Evolutionary conservation across 768 basidiomycete species (phyloP).

Genomic region (Tylopilus sp.): DNA sequence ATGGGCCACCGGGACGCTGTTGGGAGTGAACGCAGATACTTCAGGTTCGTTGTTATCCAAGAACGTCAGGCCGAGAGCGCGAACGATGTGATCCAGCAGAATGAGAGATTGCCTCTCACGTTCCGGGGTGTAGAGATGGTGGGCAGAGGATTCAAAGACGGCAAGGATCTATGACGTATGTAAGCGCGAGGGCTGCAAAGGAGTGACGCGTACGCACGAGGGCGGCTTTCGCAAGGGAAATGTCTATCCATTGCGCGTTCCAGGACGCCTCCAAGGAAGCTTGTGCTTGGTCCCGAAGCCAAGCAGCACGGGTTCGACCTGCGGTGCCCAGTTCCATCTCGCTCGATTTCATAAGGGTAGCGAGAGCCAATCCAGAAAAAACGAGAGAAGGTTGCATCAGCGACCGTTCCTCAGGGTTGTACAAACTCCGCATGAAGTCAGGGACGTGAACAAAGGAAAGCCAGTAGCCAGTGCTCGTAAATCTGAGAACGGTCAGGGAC

Average conservation of each 20-base stretch:
- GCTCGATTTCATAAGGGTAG: slow-evolving; percentile 70
- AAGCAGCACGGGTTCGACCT: slow-evolving; percentile 57
- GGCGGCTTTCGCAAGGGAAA: slow-evolving; percentile 69
- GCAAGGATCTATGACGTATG: slow-evolving; percentile 57
- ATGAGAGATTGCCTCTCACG: slow-evolving; percentile 52
- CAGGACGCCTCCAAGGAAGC: slow-evolving; percentile 50
- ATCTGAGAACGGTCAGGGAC: slow-evolving; percentile 40
- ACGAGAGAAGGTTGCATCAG: slow-evolving; percentile 71
- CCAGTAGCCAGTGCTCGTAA: slow-evolving; percentile 60
- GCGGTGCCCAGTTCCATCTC: slow-evolving; percentile 51
- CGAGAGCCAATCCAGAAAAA: slow-evolving; percentile 64
- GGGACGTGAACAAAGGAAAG: slow-evolving; percentile 65
- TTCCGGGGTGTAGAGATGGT: slow-evolving; percentile 59
- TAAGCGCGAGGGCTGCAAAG: slow-evolving; percentile 10
- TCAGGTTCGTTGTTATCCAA: slow-evolving; percentile 55
- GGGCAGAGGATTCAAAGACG: slow-evolving; percentile 72
- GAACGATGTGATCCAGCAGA: slow-evolving; percentile 63
- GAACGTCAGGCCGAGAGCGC: slow-evolving; percentile 49
- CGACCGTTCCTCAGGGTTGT: slow-evolving; percentile 47
- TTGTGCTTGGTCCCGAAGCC: slow-evolving; percentile 56
- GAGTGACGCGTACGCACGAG: slow-evolving; percentile 40
- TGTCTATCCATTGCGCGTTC: slow-evolving; percentile 51
- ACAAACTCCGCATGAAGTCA: slow-evolving; percentile 51
- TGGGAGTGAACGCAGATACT: slow-evolving; percentile 48
- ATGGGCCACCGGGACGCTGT: slow-evolving; percentile 48